Conservation (phyloP, 2,329 filamentous ascomycete genomes). For the Alternaria atra region DNA sequence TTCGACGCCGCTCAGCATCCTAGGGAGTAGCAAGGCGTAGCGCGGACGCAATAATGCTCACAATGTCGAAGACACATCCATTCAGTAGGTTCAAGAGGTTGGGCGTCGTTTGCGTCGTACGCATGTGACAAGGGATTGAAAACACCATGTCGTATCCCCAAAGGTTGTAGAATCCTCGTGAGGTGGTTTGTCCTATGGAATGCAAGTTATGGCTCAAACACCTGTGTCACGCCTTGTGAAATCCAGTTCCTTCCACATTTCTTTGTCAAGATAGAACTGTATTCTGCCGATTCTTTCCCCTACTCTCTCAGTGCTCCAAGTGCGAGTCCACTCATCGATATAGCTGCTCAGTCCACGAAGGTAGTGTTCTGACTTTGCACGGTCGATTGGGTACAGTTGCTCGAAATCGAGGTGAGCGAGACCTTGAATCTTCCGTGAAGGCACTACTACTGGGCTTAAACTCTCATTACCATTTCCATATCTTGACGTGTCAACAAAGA, state of each 20-base stretch:
- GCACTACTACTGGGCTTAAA: not conserved
- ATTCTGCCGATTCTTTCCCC: not conserved
- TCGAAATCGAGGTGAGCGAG: slow-evolving; percentile 1
- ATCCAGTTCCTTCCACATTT: slow-evolving; percentile 1
- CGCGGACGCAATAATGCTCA: too few relatives aligned
- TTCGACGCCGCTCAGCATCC: not conserved
- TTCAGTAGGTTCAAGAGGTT: not conserved
- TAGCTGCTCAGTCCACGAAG: not conserved
- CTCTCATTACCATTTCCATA: slow-evolving; percentile 1
- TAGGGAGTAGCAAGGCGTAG: not conserved
- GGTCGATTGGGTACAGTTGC: slow-evolving; percentile 4
- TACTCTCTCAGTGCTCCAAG: not conserved
- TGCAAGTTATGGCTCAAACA: not conserved
- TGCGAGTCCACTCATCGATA: not conserved
- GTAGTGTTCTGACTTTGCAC: slow-evolving; percentile 3
- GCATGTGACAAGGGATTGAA: not conserved
- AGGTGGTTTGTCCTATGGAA: not conserved
- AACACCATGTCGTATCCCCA: not conserved
- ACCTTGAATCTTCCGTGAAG: not conserved
- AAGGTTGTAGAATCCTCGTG: not conserved
- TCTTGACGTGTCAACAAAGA: not conserved
- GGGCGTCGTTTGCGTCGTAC: not conserved
- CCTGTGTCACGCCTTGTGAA: not conserved
- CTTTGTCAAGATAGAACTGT: not conserved
- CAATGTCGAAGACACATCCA: not conserved